A percentile compares a stretch with the other conserved stretches of the same genome.
Evolutionary conservation across 192 early-diverging fungal species (phyloP).

Genomic region (Coemansia guatemalensis): DNA sequence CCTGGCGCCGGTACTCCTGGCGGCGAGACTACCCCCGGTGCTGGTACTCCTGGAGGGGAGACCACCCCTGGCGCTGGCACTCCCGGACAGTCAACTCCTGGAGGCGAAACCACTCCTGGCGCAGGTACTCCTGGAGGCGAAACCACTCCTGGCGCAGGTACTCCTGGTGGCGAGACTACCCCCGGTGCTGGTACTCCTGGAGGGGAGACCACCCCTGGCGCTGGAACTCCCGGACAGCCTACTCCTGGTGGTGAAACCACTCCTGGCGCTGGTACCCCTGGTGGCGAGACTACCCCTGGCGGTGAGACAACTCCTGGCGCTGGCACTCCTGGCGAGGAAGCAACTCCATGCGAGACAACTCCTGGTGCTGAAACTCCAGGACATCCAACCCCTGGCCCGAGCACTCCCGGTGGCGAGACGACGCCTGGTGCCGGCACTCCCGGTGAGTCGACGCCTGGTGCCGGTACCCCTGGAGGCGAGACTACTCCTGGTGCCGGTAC

Average conservation of each 20-base stretch:
- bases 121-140: neutral
- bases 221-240: constrained; percentile 6
- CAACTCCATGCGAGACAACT: constrained; percentile 8
- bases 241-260: constrained; percentile 2
- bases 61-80: neutral
- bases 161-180: constrained; percentile 2
- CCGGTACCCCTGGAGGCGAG: constrained; percentile 1
- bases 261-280: constrained; percentile 4
- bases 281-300: constrained; percentile 1
- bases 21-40: neutral
- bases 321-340: constrained; percentile 1
- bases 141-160: neutral
- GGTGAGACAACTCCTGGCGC: constrained; percentile 8
- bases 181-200: constrained; percentile 1
- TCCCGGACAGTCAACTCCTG: neutral
- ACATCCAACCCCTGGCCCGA: constrained; percentile 4
- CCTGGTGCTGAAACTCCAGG: constrained; percentile 8
- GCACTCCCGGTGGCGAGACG: neutral
- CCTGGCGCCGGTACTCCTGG: constrained; percentile 6
- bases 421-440: constrained; percentile 6
- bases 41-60: neutral
- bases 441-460: constrained; percentile 12
- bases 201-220: constrained; percentile 11
- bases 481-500: constrained; percentile 9
- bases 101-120: constrained; percentile 6